A percentile compares a stretch with the other conserved stretches of the same genome.
Conservation (phyloP, 2,329 filamentous ascomycete species). For the Mollisia scopiformis region DNA sequence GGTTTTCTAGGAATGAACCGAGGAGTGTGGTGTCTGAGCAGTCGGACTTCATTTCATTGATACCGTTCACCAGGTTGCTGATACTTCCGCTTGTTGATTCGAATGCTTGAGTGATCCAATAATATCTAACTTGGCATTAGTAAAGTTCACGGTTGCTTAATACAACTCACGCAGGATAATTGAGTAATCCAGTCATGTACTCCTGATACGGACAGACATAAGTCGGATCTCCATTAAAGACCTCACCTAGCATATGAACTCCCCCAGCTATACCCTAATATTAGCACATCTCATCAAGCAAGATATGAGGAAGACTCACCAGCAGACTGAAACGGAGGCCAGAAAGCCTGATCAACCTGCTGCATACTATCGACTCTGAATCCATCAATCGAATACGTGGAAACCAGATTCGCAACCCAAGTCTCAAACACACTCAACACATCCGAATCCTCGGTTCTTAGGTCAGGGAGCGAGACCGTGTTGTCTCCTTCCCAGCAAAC, state of each 20-base stretch:
- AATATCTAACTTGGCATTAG: conserved; percentile 22
- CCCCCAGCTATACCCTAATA: conserved; percentile 44
- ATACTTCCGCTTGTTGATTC: conserved; percentile 33
- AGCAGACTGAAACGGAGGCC: conserved; percentile 51
- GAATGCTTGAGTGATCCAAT: conserved; percentile 33
- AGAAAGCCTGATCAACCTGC: conserved; percentile 54
- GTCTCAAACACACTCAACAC: conserved; percentile 25
- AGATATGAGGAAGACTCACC: conserved; percentile 30
- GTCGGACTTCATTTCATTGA: conserved; percentile 30
- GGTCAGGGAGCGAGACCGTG: conserved; percentile 33
- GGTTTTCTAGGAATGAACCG: conserved; percentile 45
- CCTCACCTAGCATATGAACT: conserved; percentile 64
- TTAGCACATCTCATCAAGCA: background rate
- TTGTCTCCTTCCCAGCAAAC: conserved; percentile 33
- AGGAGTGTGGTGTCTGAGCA: conserved; percentile 42
- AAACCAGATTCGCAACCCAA: conserved; percentile 31
- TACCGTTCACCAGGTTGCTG: conserved; percentile 33
- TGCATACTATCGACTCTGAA: conserved; percentile 53
- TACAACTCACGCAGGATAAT: conserved; percentile 55
- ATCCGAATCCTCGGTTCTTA: conserved; percentile 32
- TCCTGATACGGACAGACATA: conserved; percentile 58
- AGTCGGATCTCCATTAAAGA: conserved; percentile 55
- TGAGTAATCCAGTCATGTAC: conserved; percentile 60
- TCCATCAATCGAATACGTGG: conserved; percentile 47
- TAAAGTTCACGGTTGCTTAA: background rate